These are phyloP conservation scores for Capsicum rhomboideum DNA, from an alignment of 257 asterid genomes.

Conservation along the genomic window DNA sequence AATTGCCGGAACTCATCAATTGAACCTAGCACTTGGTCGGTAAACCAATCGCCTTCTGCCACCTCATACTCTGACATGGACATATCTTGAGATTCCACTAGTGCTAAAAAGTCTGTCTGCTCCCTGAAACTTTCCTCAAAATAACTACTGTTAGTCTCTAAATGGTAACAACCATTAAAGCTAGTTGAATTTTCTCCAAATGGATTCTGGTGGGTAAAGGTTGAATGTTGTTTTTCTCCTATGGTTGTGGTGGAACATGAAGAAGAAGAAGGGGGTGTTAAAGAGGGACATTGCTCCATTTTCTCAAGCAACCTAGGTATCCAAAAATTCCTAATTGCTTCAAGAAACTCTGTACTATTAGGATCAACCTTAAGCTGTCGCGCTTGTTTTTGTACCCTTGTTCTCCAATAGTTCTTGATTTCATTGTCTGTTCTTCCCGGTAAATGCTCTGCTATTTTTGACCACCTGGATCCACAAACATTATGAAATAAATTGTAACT, in stretches of 20 bases:
- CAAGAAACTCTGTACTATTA: constrained; percentile 57
- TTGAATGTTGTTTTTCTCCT: no score
- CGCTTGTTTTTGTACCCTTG: constrained; percentile 81
- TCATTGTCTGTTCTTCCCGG: constrained; percentile 81
- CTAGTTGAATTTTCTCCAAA: background rate
- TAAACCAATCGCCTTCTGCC: constrained; percentile 39
- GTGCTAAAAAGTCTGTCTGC: background rate
- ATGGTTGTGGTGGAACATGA: background rate
- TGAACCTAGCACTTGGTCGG: constrained; percentile 22
- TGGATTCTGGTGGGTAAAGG: background rate
- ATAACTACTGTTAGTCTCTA: constrained; percentile 2
- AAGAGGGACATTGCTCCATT: constrained; percentile 34
- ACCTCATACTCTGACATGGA: constrained; percentile 26
- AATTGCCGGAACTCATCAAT: constrained; percentile 47
- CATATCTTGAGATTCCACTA: constrained; percentile 16
- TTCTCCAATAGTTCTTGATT: constrained; percentile 82
- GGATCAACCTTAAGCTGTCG: constrained; percentile 61
- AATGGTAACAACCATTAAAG: constrained; percentile 17
- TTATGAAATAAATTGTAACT: background rate
- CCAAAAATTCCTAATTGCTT: constrained; percentile 52
- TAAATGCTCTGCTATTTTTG: constrained; percentile 60
- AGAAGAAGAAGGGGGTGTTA: background rate
- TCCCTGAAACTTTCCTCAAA: background rate
- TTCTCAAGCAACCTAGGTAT: constrained; percentile 59
- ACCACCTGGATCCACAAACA: constrained; percentile 43